A percentile compares a stretch with the other conserved stretches of the same genome.
Evolutionary conservation across 2,329 filamentous ascomycete genomes (phyloP).

Genomic region (Hypoxylon sp.): DNA sequence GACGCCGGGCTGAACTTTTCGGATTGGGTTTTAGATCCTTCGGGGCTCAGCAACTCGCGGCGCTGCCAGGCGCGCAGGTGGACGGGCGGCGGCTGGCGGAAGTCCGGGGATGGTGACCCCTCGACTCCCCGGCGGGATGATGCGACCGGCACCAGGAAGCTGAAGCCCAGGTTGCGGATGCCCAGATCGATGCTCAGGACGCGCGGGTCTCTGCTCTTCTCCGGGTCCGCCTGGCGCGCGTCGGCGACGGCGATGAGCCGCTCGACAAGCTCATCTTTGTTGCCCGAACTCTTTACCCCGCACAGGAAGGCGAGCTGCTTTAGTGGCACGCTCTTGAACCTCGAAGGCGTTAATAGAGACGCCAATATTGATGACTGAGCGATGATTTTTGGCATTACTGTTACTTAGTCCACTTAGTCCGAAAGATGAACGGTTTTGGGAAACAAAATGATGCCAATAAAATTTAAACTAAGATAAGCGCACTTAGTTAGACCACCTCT

Average conservation of each 20-base stretch:
- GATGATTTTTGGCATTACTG: constrained; percentile 2
- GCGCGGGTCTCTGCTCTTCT: constrained; percentile 47
- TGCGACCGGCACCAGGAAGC: constrained; percentile 61
- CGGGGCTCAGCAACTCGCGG: constrained; percentile 44
- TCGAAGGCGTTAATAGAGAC: constrained; percentile 12
- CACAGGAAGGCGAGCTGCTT: constrained; percentile 70
- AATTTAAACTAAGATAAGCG: too few species aligned
- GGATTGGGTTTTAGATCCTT: constrained; percentile 11
- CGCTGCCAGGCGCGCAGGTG: constrained; percentile 53
- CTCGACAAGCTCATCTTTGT: constrained; percentile 66
- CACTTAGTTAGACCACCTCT: too few species aligned
- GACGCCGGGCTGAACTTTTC: constrained; percentile 51
- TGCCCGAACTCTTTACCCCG: constrained; percentile 69
- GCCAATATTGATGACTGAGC: constrained; percentile 27
- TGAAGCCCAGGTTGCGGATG: constrained; percentile 82
- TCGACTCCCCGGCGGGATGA: constrained; percentile 37
- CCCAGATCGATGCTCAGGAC: constrained; percentile 88
- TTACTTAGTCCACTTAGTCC: neutral
- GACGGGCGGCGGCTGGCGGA: constrained; percentile 35
- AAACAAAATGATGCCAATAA: neutral
- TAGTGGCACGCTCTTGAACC: constrained; percentile 64
- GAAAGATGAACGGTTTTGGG: neutral
- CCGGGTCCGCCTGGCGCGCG: constrained; percentile 33
- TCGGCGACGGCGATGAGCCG: constrained; percentile 58
- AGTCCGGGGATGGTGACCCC: constrained; percentile 7